Evolutionary conservation across 1,139 yeast genomes (phyloP).

Genomic region (Suhomyces chickasaworum): DNA sequence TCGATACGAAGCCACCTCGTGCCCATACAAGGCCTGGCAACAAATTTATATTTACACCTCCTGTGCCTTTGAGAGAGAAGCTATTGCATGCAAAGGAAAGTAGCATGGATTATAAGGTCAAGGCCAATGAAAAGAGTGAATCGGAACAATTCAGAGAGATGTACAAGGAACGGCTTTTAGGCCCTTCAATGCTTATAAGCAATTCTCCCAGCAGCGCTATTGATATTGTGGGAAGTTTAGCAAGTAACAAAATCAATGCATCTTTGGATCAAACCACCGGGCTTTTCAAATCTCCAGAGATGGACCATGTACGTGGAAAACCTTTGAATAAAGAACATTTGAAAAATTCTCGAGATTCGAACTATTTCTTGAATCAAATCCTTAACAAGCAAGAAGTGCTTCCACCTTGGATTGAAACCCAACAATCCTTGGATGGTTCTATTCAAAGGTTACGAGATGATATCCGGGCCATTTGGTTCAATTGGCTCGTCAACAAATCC

Average conservation of each 20-base stretch:
- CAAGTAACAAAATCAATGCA: constrained; percentile 75
- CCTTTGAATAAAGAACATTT: constrained; percentile 59
- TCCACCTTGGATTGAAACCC: constrained; percentile 90
- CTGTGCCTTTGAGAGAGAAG: constrained; percentile 35
- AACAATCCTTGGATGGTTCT: constrained; percentile 55
- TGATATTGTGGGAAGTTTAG: constrained; percentile 59
- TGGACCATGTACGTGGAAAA: constrained; percentile 61
- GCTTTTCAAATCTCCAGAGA: constrained; percentile 53
- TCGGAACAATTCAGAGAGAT: constrained; percentile 62
- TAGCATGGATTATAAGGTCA: constrained; percentile 62
- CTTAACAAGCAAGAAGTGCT: constrained; percentile 73
- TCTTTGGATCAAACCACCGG: constrained; percentile 64
- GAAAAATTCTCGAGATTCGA: constrained; percentile 52
- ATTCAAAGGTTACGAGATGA: constrained; percentile 48
- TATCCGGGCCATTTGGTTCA: constrained; percentile 48
- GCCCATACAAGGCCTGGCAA: neutral
- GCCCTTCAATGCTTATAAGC: constrained; percentile 54
- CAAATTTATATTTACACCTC: constrained; percentile 29
- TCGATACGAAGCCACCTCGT: constrained; percentile 50
- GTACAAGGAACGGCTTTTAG: constrained; percentile 63
- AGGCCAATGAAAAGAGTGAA: constrained; percentile 35
- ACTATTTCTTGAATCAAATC: constrained; percentile 52
- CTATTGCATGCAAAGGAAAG: constrained; percentile 63
- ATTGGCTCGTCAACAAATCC: constrained; percentile 32
- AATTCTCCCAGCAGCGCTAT: constrained; percentile 41